These are phyloP conservation scores for Cyberlindnera suaveolens DNA, from an alignment of 805 yeast species.

Conservation along the genomic window DNA sequence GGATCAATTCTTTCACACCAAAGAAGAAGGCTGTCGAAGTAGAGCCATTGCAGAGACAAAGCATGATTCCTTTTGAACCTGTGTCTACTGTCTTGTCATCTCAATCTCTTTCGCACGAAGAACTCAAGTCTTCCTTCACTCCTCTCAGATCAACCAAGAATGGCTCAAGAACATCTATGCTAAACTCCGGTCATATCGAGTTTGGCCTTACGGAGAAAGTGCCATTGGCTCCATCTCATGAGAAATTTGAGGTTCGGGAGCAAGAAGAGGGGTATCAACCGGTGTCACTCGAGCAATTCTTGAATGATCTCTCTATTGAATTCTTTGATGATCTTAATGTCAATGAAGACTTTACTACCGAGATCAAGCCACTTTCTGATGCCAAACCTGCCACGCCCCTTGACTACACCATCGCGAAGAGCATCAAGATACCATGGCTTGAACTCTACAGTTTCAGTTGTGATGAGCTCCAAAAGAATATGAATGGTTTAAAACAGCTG, in stretches of 20 bases:
- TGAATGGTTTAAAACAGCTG: conserved; percentile 17
- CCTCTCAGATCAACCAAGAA: conserved; percentile 17
- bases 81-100: conserved; percentile 2
- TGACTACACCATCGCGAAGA: conserved; percentile 19
- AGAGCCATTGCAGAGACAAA: background rate
- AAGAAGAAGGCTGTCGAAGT: conserved; percentile 6
- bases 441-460: conserved; percentile 24
- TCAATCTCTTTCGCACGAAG: conserved; percentile 8
- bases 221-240: conserved; percentile 21
- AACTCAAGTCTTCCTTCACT: conserved; percentile 19
- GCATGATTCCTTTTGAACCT: conserved; percentile 1
- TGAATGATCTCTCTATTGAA: conserved; percentile 21
- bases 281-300: conserved; percentile 18
- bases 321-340: conserved; percentile 23
- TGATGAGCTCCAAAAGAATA: conserved; percentile 22
- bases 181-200: conserved; percentile 12
- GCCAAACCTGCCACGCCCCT: conserved; percentile 1
- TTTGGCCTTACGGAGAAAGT: conserved; percentile 12
- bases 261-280: conserved; percentile 16
- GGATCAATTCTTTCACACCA: conserved; percentile 23
- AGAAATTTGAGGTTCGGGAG: conserved; percentile 3
- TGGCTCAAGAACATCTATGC: conserved; percentile 10
- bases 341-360: conserved; percentile 18
- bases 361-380: conserved; percentile 7
- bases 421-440: conserved; percentile 21